A percentile compares a stretch with the other conserved stretches of the same genome.
Evolutionary conservation across 768 basidiomycete genomes (phyloP).

Genomic region (Leccinum barrowsii): DNA sequence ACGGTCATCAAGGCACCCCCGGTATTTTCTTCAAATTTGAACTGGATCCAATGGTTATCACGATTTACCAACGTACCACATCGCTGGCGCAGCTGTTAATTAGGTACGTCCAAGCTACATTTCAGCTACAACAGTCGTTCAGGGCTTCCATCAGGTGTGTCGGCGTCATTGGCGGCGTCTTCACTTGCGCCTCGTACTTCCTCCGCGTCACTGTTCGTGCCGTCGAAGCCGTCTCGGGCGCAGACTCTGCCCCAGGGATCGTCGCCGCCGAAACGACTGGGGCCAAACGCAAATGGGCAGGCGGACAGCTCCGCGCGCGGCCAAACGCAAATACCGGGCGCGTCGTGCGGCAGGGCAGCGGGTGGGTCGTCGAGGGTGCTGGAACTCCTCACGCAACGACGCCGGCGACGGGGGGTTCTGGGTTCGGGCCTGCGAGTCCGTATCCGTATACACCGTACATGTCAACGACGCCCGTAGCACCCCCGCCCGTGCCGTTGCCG

Average conservation of each 20-base stretch:
- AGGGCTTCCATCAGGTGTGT: slow-evolving; percentile 47
- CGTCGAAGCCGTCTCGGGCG: slow-evolving; percentile 58
- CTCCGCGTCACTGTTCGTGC: slow-evolving; percentile 61
- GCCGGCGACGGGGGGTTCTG: slow-evolving; percentile 25
- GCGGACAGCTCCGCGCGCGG: slow-evolving; percentile 60
- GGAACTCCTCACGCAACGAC: slow-evolving; percentile 37
- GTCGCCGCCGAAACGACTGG: slow-evolving; percentile 65
- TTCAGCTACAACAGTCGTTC: neutral
- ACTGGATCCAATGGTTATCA: slow-evolving; percentile 83
- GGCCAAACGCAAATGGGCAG: slow-evolving; percentile 68
- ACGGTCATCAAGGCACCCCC: slow-evolving; percentile 76
- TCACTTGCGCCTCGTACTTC: slow-evolving; percentile 80
- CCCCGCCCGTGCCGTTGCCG: neutral
- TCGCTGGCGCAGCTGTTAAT: slow-evolving; percentile 78
- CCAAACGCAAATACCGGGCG: slow-evolving; percentile 31
- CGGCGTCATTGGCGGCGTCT: slow-evolving; percentile 92
- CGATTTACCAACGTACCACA: slow-evolving; percentile 86
- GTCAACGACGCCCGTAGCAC: slow-evolving; percentile 1
- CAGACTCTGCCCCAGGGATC: slow-evolving; percentile 49
- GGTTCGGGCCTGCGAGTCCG: slow-evolving; percentile 26
- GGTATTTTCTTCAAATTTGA: slow-evolving; percentile 99
- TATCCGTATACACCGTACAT: slow-evolving; percentile 34
- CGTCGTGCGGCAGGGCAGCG: slow-evolving; percentile 53
- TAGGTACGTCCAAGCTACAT: slow-evolving; percentile 35
- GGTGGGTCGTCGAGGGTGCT: slow-evolving; percentile 56